Percentiles rank a stretch among this genome's conserved stretches.
These are phyloP conservation scores for Ascochyta viciae-villosae DNA, from an alignment of 2,329 filamentous ascomycete genomes.

Conservation along the genomic window DNA sequence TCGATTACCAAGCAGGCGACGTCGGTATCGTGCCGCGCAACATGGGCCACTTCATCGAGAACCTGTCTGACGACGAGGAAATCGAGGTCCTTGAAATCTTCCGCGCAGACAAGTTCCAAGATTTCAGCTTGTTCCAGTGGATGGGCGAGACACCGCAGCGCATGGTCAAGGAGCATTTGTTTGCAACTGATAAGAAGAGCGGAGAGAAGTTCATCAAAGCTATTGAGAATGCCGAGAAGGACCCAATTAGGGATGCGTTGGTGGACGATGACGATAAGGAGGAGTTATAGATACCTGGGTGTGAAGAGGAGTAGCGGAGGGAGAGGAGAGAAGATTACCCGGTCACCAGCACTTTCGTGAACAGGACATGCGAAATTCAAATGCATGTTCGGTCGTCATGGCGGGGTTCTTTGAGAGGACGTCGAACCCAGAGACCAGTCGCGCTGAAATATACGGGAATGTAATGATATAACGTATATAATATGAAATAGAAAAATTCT, in stretches of 20 bases:
- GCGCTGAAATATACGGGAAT: not conserved
- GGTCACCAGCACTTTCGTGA: too few species aligned
- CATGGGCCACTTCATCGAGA: constrained; percentile 84
- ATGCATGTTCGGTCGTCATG: constrained; percentile 3
- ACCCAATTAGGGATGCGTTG: constrained; percentile 47
- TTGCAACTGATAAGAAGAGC: constrained; percentile 66
- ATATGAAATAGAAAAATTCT: too few species aligned
- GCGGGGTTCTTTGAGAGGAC: constrained; percentile 13
- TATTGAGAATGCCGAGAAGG: constrained; percentile 67
- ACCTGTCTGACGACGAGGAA: constrained; percentile 74
- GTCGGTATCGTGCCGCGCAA: constrained; percentile 78
- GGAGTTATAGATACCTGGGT: constrained; percentile 23
- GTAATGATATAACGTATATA: not conserved
- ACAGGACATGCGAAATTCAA: too few species aligned
- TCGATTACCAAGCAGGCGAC: constrained; percentile 77
- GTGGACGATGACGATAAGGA: constrained; percentile 38
- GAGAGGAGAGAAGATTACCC: too few species aligned
- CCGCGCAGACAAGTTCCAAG: constrained; percentile 72
- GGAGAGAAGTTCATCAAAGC: constrained; percentile 68
- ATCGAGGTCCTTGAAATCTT: constrained; percentile 80
- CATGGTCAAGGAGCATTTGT: constrained; percentile 71
- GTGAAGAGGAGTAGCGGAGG: not conserved
- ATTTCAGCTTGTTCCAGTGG: constrained; percentile 79
- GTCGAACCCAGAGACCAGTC: constrained; percentile 17
- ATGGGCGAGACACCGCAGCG: constrained; percentile 73